Percentiles rank a stretch among this genome's conserved stretches.
Evolutionary conservation across 2,329 filamentous ascomycete species (phyloP).

Genomic region (Fusarium sp.): DNA sequence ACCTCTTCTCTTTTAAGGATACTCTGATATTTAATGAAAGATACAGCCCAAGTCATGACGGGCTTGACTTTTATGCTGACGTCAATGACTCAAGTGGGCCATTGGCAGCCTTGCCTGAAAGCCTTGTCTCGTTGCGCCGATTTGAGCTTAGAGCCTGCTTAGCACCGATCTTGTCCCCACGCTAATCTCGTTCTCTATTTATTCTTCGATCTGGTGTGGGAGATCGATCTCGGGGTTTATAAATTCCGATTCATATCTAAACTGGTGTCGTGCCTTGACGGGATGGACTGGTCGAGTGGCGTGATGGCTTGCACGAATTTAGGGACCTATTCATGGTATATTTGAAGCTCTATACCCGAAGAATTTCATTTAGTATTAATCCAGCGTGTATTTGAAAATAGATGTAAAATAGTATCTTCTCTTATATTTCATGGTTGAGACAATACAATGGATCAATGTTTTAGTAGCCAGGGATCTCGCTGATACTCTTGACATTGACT

Average conservation of each 20-base stretch:
- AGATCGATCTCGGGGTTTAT: slow-evolving; percentile 6
- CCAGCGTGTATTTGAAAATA: not conserved
- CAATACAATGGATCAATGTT: too few relatives aligned
- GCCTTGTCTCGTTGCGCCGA: slow-evolving; percentile 5
- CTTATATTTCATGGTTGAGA: too few relatives aligned
- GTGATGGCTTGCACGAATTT: not conserved
- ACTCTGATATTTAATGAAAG: not conserved
- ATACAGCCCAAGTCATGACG: slow-evolving; percentile 30
- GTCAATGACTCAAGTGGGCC: slow-evolving; percentile 36
- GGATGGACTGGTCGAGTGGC: not conserved
- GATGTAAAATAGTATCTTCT: too few relatives aligned
- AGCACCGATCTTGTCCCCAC: slow-evolving; percentile 19
- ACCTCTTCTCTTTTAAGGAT: not conserved
- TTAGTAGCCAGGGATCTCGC: not conserved
- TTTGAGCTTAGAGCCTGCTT: slow-evolving; percentile 7
- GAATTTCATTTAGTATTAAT: not conserved
- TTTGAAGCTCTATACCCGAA: too few relatives aligned
- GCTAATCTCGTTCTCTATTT: not conserved
- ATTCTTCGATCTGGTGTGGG: slow-evolving; percentile 5
- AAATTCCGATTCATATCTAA: not conserved
- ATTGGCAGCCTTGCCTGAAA: not conserved
- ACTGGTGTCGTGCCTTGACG: not conserved
- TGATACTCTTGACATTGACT: not conserved
- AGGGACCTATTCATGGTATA: not conserved
- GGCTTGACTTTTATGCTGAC: slow-evolving; percentile 37